phyloP scores from a whole-genome alignment of 2,329 filamentous ascomycete species.

The Chrysoporthe cubensis region DNA sequence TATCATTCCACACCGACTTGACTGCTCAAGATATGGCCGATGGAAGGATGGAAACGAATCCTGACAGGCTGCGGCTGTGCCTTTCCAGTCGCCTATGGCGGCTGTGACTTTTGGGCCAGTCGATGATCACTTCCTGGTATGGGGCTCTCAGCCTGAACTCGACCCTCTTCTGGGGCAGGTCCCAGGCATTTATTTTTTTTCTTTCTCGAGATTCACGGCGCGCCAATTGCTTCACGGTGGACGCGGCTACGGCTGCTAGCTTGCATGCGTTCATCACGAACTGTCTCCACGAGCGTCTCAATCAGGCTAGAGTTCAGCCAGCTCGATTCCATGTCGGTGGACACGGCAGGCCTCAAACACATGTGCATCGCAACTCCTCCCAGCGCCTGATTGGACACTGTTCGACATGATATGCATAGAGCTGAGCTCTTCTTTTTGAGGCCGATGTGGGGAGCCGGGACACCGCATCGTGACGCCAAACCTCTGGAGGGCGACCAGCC shows the following conservation, averaged over 20 bases:
- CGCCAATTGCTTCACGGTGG: neutral
- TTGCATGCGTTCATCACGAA: neutral
- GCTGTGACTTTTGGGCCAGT: neutral
- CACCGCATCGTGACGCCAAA: neutral
- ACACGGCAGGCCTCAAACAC: neutral
- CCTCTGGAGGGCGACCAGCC: no score
- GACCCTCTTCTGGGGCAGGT: neutral
- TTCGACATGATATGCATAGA: neutral
- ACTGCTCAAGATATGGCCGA: neutral
- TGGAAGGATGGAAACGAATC: neutral
- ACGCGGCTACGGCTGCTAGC: neutral
- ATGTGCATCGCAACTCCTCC: neutral
- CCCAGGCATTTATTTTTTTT: neutral
- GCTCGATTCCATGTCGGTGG: neutral
- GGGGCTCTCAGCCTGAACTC: no score
- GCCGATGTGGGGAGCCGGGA: neutral
- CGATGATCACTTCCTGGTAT: neutral
- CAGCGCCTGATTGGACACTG: neutral
- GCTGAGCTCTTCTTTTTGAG: neutral
- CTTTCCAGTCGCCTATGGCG: neutral
- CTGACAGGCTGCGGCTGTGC: neutral
- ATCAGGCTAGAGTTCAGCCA: neutral
- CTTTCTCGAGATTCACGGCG: no score
- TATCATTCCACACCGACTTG: neutral
- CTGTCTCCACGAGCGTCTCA: neutral